These are phyloP conservation scores for Colletotrichum zoysiae DNA, from an alignment of 2,329 filamentous ascomycete species.

Conservation along the genomic window DNA sequence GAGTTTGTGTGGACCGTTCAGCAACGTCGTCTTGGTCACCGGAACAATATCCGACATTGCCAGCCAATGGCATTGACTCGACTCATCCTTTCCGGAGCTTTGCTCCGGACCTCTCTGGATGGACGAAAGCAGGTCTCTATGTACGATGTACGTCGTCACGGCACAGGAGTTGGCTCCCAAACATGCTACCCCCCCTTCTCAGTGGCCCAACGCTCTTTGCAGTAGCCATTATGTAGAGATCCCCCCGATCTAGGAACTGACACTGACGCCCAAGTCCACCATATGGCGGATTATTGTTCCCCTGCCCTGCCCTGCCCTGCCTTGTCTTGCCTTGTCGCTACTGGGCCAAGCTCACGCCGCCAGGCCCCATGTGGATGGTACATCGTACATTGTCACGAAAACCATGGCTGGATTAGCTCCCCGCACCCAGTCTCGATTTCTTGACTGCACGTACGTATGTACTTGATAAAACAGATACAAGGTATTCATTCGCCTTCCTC, in stretches of 20 bases:
- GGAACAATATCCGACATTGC: background rate
- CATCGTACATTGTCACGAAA: too few species aligned
- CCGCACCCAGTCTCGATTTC: background rate
- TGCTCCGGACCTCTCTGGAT: constrained; percentile 20
- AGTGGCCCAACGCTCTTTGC: background rate
- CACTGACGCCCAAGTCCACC: background rate
- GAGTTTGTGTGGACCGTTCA: background rate
- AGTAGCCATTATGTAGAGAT: background rate
- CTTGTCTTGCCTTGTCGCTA: background rate
- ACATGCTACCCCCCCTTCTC: background rate
- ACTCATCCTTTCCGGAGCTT: background rate
- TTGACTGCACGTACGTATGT: background rate
- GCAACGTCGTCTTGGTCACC: background rate
- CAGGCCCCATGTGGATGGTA: background rate
- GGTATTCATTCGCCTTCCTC: background rate
- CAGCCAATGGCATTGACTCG: background rate
- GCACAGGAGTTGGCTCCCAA: constrained; percentile 15
- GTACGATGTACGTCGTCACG: constrained; percentile 34
- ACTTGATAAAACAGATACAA: background rate
- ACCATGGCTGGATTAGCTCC: background rate
- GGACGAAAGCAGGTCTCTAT: constrained; percentile 37
- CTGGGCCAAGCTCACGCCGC: background rate
- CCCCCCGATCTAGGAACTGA: constrained; percentile 1
- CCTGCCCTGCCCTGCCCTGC: background rate
- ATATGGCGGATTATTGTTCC: constrained; percentile 1